Evolutionary conservation across 2,329 filamentous ascomycete species (phyloP), one percentile per base, ranked within the genome.

Genomic region (Aspergillus bombycis): DNA sequence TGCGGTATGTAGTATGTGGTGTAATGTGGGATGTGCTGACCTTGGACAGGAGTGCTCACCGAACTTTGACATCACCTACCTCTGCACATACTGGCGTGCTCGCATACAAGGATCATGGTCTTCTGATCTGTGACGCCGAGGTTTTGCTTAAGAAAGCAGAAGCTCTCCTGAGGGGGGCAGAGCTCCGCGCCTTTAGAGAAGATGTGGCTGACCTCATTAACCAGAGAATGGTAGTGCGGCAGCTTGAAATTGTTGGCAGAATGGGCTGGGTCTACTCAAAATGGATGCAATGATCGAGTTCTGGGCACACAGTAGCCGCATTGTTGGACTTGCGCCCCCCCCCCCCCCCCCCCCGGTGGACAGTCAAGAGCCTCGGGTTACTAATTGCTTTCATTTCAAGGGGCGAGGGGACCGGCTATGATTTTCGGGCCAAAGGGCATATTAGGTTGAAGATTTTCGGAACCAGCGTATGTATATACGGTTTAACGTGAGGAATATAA

Each of bases 181-280:
- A 96, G 14, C 89, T 90, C 72, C 88, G 89, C 70, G 94, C 97
- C 71, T 97, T 99, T 72, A 79, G 93, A 61, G 91, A 96, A 76
- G 95, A 99, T 74, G 82, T 97, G 38, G 88, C 91, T 64, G 94
- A 97, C 72, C 82, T 99, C 56, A 88, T 92, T 23, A 93, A 97
- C 74, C 81, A 87, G 55, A 90, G 88, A 70, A 92, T 93, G 3
- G 86, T 96, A 58, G 86, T 89, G 71, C 86, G 89, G 70, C 94
- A 98, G 81, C 84, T 89, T 64, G 89, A 88, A 75, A 91, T 94
- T 50, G 81, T 97, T 60, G 88, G 94, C 70, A 86, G 95, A 64
- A 93, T 98, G 69, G 85, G 92, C 66, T 98, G 95, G 94, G 91
- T 91, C 4, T 98, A 97, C 81, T 87, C 87, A 2, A 89, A 89